Conservation (phyloP, 352 stramenopile genomes). For the Phytophthora podocarpi region DNA sequence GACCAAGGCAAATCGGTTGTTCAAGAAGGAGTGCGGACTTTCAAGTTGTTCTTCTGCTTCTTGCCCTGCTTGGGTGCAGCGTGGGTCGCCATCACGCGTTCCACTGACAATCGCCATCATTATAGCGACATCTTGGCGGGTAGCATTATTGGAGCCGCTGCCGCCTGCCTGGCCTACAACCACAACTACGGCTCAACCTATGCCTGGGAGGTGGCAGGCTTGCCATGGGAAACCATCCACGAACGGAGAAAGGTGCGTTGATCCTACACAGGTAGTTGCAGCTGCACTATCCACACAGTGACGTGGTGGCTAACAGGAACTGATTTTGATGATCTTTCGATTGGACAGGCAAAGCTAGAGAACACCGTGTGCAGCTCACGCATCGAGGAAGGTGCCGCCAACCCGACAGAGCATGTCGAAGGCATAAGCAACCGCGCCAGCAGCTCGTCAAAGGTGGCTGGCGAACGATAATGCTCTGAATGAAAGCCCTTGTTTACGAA, state of each 20-base stretch:
- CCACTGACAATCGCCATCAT: constrained; percentile 85
- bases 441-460: constrained; percentile 1
- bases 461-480: constrained; percentile 5
- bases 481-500: neutral
- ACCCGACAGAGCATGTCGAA: constrained; percentile 1
- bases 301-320: neutral
- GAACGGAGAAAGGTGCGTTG: constrained; percentile 42
- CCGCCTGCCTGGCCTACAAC: constrained; percentile 50
- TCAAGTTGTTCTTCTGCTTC: constrained; percentile 76
- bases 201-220: constrained; percentile 50
- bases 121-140: constrained; percentile 80
- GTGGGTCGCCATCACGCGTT: constrained; percentile 76
- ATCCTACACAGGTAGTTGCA: neutral
- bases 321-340: neutral
- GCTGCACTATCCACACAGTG: neutral
- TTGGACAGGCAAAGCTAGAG: constrained; percentile 20
- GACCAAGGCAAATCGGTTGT: constrained; percentile 48
- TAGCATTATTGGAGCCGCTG: constrained; percentile 55
- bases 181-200: constrained; percentile 78
- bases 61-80: constrained; percentile 55
- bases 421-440: constrained; percentile 4
- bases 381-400: neutral
- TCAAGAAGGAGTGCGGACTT: constrained; percentile 46
- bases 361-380: neutral
- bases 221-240: constrained; percentile 56